Percentiles rank a stretch among this genome's conserved stretches.
phyloP scores from a whole-genome alignment of 257 asterid species.

The Petunia secreta region DNA sequence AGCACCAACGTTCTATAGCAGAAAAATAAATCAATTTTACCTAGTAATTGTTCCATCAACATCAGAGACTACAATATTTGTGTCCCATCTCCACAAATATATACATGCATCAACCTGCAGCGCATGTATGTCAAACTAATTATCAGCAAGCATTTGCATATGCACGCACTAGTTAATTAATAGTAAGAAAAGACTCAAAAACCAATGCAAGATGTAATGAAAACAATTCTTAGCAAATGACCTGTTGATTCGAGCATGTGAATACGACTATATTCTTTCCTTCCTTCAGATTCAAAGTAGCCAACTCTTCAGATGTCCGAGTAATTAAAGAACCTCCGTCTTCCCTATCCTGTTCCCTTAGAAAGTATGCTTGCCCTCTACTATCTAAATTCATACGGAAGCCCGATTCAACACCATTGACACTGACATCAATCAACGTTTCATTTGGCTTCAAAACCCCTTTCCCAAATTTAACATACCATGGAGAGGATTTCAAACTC shows the following conservation, averaged over 20 bases:
- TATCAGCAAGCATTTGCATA: neutral
- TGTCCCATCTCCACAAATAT: conserved; percentile 76
- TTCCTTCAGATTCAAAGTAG: conserved; percentile 62
- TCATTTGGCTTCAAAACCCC: conserved; percentile 64
- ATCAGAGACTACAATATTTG: conserved; percentile 74
- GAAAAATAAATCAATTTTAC: conserved; percentile 37
- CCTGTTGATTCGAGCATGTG: conserved; percentile 81
- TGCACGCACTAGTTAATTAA: neutral
- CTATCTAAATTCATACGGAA: conserved; percentile 65
- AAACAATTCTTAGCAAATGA: conserved; percentile 28
- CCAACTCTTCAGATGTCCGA: conserved; percentile 73
- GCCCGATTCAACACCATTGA: conserved; percentile 65
- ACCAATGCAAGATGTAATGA: neutral
- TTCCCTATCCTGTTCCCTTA: conserved; percentile 54
- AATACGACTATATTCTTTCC: conserved; percentile 65
- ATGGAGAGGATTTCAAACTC: conserved; percentile 37
- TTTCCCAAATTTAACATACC: conserved; percentile 39
- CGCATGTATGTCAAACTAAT: conserved; percentile 31
- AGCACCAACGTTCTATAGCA: neutral
- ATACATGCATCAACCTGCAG: conserved; percentile 76
- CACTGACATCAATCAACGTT: conserved; percentile 59
- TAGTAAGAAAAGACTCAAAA: neutral
- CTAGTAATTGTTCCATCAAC: conserved; percentile 85
- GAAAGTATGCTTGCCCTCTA: conserved; percentile 70
- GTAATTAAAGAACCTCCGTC: conserved; percentile 37